phyloP scores from a whole-genome alignment of 306 rosid genomes.

The Cucurbita maxima region DNA sequence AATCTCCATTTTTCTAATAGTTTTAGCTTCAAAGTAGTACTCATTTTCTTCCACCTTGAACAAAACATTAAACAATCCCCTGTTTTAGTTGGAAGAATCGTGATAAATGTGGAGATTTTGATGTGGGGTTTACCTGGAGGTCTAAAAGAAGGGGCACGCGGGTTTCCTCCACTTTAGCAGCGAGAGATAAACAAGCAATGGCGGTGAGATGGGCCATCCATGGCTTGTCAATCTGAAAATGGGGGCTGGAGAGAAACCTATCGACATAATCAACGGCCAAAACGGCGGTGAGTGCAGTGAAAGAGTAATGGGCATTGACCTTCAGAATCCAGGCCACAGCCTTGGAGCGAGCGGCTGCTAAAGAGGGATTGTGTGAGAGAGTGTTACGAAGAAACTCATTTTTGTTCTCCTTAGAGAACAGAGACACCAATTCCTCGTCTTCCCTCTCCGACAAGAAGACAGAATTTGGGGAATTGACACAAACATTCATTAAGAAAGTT shows the following conservation, averaged over 20 bases:
- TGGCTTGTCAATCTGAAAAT: constrained; percentile 43
- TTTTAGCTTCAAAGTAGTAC: constrained; percentile 60
- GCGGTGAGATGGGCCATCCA: constrained; percentile 86
- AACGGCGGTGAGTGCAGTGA: constrained; percentile 58
- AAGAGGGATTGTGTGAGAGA: constrained; percentile 5
- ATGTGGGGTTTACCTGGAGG: constrained; percentile 35
- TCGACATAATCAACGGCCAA: constrained; percentile 74
- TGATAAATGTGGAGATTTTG: not conserved
- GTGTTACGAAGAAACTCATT: constrained; percentile 14
- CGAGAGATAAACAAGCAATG: constrained; percentile 69
- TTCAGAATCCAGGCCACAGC: constrained; percentile 62
- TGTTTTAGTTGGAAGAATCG: not conserved
- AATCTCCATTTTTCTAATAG: constrained; percentile 71
- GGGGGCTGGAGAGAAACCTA: constrained; percentile 39
- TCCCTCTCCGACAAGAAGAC: constrained; percentile 33
- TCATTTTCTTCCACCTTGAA: constrained; percentile 52
- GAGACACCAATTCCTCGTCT: constrained; percentile 46
- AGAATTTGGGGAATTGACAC: constrained; percentile 7
- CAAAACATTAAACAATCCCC: not conserved
- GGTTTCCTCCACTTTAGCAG: constrained; percentile 84
- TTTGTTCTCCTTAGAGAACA: constrained; percentile 34
- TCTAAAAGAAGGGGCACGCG: constrained; percentile 67
- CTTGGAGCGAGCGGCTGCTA: constrained; percentile 36
- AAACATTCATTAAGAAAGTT: constrained; percentile 4
- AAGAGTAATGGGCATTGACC: constrained; percentile 45